phyloP scores from a whole-genome alignment of 1,284 basidiomycete genomes.

The Pseudozyma hubeiensis region DNA sequence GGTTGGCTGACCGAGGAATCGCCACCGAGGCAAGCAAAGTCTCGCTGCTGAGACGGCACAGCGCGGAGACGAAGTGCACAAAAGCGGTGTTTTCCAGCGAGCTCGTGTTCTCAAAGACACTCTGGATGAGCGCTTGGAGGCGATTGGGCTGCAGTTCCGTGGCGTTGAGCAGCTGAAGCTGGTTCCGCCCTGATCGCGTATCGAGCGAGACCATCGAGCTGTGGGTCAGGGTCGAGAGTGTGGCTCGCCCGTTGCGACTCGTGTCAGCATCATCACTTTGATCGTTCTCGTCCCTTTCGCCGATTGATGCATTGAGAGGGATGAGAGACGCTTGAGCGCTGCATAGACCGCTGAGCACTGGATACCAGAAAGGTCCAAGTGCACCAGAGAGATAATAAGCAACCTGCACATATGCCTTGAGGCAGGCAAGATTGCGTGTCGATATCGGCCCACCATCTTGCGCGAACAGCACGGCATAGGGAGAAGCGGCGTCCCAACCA shows the following conservation, averaged over 20 bases:
- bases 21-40: conserved; percentile 16
- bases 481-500: conserved; percentile 35
- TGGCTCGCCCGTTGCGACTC: conserved; percentile 23
- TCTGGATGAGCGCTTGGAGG: conserved; percentile 46
- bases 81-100: conserved; percentile 83
- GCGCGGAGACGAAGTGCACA: conserved; percentile 80
- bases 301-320: conserved; percentile 11
- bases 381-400: conserved; percentile 85
- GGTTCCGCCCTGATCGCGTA: conserved; percentile 35
- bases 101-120: conserved; percentile 72
- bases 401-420: conserved; percentile 83
- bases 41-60: conserved; percentile 81
- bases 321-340: conserved; percentile 43
- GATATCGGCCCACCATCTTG: conserved; percentile 73
- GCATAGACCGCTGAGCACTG: conserved; percentile 77
- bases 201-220: conserved; percentile 37
- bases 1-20: conserved; percentile 3
- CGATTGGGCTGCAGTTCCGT: conserved; percentile 31
- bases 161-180: conserved; percentile 41
- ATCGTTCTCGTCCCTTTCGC: background rate
- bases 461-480: conserved; percentile 1
- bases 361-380: conserved; percentile 88
- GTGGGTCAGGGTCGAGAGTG: conserved; percentile 44
- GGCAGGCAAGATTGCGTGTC: conserved; percentile 87
- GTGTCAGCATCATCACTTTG: conserved; percentile 7